Conservation (phyloP, 495 filamentous ascomycete species). For the Penicillium coffeae region DNA sequence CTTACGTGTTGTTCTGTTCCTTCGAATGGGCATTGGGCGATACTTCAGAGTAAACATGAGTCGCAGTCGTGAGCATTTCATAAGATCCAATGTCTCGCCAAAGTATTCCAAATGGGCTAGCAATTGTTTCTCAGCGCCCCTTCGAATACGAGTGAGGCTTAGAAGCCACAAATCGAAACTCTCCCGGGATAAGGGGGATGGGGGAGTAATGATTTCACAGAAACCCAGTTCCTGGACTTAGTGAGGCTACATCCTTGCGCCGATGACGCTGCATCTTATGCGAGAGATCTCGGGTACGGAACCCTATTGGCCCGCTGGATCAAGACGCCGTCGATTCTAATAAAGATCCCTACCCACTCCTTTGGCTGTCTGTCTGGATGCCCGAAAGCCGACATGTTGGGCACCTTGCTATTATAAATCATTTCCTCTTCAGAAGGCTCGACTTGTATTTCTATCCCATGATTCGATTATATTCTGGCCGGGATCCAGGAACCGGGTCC, state of each 20-base stretch:
- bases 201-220: background rate
- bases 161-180: too few relatives aligned
- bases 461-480: background rate
- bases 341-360: slow-evolving; percentile 12
- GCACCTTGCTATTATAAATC: slow-evolving; percentile 1
- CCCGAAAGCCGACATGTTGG: background rate
- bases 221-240: background rate
- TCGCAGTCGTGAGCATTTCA: too few relatives aligned
- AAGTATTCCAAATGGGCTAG: too few relatives aligned
- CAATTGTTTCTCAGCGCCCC: too few relatives aligned
- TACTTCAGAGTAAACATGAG: too few relatives aligned
- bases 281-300: slow-evolving; percentile 13
- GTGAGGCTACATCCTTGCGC: slow-evolving; percentile 14
- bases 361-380: background rate
- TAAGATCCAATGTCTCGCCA: too few relatives aligned
- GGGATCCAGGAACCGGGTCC: background rate
- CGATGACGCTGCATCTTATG: slow-evolving; percentile 13
- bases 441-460: background rate
- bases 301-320: slow-evolving; percentile 13
- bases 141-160: too few relatives aligned
- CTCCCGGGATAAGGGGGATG: background rate
- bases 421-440: background rate
- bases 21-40: too few relatives aligned
- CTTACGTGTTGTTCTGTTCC: background rate
- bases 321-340: slow-evolving; percentile 23